Conservation (phyloP, 2,329 filamentous ascomycete genomes). For the Xylariaceae sp. region DNA sequence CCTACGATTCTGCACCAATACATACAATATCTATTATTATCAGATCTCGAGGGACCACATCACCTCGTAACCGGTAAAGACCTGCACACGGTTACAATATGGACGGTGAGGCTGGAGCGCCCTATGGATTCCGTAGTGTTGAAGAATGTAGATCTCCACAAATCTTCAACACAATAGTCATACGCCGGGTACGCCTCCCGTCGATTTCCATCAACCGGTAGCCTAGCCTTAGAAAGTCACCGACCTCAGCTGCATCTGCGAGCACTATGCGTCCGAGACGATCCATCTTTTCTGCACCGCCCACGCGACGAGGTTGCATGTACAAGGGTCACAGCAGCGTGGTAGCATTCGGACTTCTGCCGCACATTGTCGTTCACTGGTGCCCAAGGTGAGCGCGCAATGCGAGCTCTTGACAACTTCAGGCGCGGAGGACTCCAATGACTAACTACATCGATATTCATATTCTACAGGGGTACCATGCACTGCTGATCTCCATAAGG, state of each 20-base stretch:
- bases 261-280: constrained; percentile 20
- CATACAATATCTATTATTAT: neutral
- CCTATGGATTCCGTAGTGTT: neutral
- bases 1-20: neutral
- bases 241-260: constrained; percentile 23
- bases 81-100: constrained; percentile 24
- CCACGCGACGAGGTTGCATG: constrained; percentile 31
- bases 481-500: neutral
- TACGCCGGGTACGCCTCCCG: neutral
- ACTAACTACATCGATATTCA: neutral
- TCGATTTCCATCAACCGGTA: neutral
- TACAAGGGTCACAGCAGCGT: constrained; percentile 7
- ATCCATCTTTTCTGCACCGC: constrained; percentile 18
- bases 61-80: constrained; percentile 6
- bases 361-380: neutral
- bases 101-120: constrained; percentile 22
- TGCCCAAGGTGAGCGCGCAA: neutral
- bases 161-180: no score
- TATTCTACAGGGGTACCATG: neutral
- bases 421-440: constrained; percentile 1
- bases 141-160: constrained; percentile 9
- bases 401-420: constrained; percentile 8
- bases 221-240: neutral
- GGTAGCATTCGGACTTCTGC: constrained; percentile 23
- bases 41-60: constrained; percentile 12